These are phyloP conservation scores for Phialocephala sp. DNA, from an alignment of 2,329 filamentous ascomycete species.

Conservation along the genomic window DNA sequence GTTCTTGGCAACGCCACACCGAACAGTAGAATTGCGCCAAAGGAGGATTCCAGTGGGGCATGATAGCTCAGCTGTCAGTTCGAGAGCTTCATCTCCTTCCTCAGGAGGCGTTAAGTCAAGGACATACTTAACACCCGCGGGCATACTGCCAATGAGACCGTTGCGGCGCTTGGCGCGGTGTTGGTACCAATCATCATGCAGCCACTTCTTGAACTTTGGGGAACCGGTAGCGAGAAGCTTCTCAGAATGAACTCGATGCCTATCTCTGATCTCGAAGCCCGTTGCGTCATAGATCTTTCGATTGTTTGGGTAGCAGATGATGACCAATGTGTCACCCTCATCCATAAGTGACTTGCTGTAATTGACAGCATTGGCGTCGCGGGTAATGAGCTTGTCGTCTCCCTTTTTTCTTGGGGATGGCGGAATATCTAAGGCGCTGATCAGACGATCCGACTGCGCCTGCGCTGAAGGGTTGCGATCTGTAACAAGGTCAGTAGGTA, in stretches of 20 bases:
- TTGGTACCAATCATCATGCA: slow-evolving; percentile 50
- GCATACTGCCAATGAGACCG: slow-evolving; percentile 40
- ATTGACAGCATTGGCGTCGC: slow-evolving; percentile 30
- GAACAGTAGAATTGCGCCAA: slow-evolving; percentile 55
- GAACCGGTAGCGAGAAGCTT: slow-evolving; percentile 55
- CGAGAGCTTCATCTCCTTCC: slow-evolving; percentile 67
- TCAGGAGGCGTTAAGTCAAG: slow-evolving; percentile 67
- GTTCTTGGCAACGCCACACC: slow-evolving; percentile 46
- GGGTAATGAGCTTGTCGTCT: not conserved
- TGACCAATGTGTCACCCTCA: slow-evolving; percentile 52
- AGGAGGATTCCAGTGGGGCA: slow-evolving; percentile 59
- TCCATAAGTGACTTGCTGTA: slow-evolving; percentile 31
- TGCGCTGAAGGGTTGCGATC: not conserved
- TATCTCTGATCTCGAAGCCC: slow-evolving; percentile 40
- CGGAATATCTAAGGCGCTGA: not conserved
- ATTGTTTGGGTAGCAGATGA: slow-evolving; percentile 47
- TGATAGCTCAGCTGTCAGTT: slow-evolving; percentile 62
- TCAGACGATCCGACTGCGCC: not conserved
- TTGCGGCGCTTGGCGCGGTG: slow-evolving; percentile 46
- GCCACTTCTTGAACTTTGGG: slow-evolving; percentile 52
- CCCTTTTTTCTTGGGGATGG: not conserved
- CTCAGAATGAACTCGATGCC: slow-evolving; percentile 53
- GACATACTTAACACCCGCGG: slow-evolving; percentile 58
- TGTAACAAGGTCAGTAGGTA: not conserved
- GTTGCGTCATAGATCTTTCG: slow-evolving; percentile 34